A percentile compares a stretch with the other conserved stretches of the same genome.
Conservation (phyloP, 257 asterid genomes). For the Plectranthus barbatus region DNA sequence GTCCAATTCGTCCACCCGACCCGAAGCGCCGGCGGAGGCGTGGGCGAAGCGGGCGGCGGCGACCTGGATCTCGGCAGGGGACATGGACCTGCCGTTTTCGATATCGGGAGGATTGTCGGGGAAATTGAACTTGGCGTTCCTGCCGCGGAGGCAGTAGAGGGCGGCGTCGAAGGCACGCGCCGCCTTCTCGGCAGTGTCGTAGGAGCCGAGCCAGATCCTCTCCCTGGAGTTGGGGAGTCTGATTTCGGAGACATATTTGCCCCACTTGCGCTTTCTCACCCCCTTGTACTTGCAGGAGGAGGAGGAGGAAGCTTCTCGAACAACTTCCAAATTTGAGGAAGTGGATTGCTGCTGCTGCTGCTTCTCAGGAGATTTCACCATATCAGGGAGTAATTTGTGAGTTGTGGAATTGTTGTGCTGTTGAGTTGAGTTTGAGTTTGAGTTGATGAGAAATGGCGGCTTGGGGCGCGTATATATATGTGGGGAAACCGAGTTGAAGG, state of each 20-base stretch:
- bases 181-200: too few relatives aligned
- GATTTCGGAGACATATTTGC: constrained; percentile 63
- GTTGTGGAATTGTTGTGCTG: too few relatives aligned
- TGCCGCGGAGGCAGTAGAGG: constrained; percentile 59
- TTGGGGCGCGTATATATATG: constrained; percentile 33
- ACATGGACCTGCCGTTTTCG: constrained; percentile 42
- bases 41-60: constrained; percentile 67
- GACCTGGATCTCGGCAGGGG: constrained; percentile 45
- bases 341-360: not conserved
- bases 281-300: constrained; percentile 44
- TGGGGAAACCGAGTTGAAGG: not conserved
- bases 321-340: not conserved
- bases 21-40: constrained; percentile 4
- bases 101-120: constrained; percentile 43
- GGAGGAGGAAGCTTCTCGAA: constrained; percentile 9
- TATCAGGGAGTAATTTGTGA: too few relatives aligned
- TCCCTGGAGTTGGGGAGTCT: constrained; percentile 67
- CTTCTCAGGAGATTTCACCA: constrained; percentile 39
- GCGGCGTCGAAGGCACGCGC: constrained; percentile 79
- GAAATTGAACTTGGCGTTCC: constrained; percentile 50
- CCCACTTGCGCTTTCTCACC: constrained; percentile 74
- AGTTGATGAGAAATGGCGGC: constrained; percentile 45
- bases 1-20: constrained; percentile 28
- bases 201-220: constrained; percentile 70
- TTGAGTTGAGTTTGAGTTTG: not conserved